Percentiles rank a stretch among this genome's conserved stretches.
phyloP scores from a whole-genome alignment of 176 grass and related monocot genomes.

The Carex scoparia region DNA sequence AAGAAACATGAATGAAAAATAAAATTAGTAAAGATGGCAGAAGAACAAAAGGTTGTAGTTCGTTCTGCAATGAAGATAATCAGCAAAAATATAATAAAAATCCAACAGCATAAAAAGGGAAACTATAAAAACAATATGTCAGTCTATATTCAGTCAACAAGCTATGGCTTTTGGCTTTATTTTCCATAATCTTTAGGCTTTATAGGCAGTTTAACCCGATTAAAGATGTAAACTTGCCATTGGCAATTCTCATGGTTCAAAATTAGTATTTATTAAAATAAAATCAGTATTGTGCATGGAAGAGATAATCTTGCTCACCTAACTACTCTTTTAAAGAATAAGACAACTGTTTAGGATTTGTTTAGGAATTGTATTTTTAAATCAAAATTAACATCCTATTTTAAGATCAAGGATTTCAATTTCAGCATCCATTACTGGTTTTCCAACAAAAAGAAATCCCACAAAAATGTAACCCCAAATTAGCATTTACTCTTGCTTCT shows the following conservation, averaged over 20 bases:
- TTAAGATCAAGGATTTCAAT: constrained; percentile 5
- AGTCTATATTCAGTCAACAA: neutral
- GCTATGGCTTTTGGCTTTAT: neutral
- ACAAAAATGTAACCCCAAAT: neutral
- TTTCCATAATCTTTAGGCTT: neutral
- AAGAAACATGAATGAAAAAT: neutral
- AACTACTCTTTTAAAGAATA: neutral
- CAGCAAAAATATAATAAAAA: neutral
- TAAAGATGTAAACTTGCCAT: neutral
- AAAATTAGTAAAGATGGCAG: neutral
- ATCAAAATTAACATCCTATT: neutral
- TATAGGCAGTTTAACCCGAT: neutral
- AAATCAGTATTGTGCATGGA: neutral
- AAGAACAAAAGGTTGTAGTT: neutral
- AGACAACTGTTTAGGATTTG: neutral
- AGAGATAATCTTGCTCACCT: neutral
- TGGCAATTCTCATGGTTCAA: neutral
- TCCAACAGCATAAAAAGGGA: neutral
- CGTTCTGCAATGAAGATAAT: constrained; percentile 9
- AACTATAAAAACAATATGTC: neutral
- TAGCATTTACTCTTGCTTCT: neutral
- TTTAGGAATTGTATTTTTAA: neutral
- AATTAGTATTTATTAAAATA: neutral
- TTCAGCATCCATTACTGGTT: neutral
- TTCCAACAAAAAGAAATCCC: neutral